Evolutionary conservation across 805 yeast genomes (phyloP).

Genomic region (Priceomyces haplophilus): DNA sequence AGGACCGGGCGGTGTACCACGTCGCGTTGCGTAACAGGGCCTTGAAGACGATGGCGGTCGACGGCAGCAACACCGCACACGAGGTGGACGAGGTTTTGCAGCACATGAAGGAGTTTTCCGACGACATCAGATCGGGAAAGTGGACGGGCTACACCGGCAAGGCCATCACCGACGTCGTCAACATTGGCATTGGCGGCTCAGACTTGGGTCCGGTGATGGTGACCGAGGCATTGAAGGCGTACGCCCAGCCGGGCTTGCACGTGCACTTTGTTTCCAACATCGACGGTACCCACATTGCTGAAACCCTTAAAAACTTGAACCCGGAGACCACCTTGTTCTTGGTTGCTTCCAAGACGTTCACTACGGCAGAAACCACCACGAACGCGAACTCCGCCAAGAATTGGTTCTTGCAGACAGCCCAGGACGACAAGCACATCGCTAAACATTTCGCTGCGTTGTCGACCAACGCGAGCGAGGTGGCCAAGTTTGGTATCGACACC

Average conservation of each 20-base stretch:
- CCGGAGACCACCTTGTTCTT: slow-evolving; percentile 91
- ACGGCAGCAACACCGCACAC: slow-evolving; percentile 83
- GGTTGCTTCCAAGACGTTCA: slow-evolving; percentile 96
- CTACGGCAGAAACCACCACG: slow-evolving; percentile 97
- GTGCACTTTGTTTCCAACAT: slow-evolving; percentile 97
- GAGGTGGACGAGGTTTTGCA: slow-evolving; percentile 88
- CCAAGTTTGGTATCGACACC: slow-evolving; percentile 95
- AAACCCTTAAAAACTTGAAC: slow-evolving; percentile 70
- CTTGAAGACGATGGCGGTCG: slow-evolving; percentile 78
- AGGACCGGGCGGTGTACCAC: slow-evolving; percentile 95
- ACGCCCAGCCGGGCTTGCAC: slow-evolving; percentile 66
- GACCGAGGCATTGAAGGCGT: slow-evolving; percentile 94
- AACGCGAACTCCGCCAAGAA: slow-evolving; percentile 93
- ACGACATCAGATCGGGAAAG: slow-evolving; percentile 82
- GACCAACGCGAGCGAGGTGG: slow-evolving; percentile 87
- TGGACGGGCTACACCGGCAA: slow-evolving; percentile 98
- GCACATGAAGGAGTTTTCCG: slow-evolving; percentile 96
- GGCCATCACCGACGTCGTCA: slow-evolving; percentile 88
- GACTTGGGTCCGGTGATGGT: slow-evolving; percentile 99
- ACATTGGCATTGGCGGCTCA: slow-evolving; percentile 98
- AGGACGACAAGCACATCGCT: slow-evolving; percentile 71
- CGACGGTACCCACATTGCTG: slow-evolving; percentile 97
- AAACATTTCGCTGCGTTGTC: slow-evolving; percentile 97
- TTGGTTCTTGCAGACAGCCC: slow-evolving; percentile 83
- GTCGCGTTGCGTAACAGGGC: slow-evolving; percentile 94